Conservation (phyloP, 352 stramenopile species). For the Pythium angustatum region DNA sequence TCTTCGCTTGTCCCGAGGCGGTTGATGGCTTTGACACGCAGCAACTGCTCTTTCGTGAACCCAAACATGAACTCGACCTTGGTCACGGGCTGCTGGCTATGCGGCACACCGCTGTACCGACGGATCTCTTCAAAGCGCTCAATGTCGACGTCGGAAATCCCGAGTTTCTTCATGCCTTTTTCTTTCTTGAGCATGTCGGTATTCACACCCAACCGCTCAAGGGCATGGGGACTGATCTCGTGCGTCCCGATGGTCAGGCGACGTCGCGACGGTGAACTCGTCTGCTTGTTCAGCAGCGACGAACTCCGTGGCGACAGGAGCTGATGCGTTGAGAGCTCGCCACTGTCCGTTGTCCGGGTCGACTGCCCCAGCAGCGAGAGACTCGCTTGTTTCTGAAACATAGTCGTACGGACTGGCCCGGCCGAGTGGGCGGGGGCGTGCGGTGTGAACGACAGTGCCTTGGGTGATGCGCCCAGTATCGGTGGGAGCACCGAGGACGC, state of each 20-base stretch:
- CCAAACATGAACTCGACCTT: conserved; percentile 44
- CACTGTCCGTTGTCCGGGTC: neutral
- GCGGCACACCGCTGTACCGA: conserved; percentile 33
- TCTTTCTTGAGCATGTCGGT: conserved; percentile 43
- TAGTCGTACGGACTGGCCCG: neutral
- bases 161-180: conserved; percentile 52
- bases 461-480: conserved; percentile 14
- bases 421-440: neutral
- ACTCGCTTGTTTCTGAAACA: conserved; percentile 21
- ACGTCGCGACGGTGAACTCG: conserved; percentile 16
- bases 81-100: conserved; percentile 11
- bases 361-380: neutral
- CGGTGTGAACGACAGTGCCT: conserved; percentile 3
- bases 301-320: neutral
- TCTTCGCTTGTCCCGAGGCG: conserved; percentile 38
- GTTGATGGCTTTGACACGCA: conserved; percentile 43
- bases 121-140: conserved; percentile 33
- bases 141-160: conserved; percentile 46
- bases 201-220: conserved; percentile 39
- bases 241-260: conserved; percentile 27
- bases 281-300: conserved; percentile 10
- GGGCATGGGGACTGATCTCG: conserved; percentile 35
- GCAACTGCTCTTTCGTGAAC: conserved; percentile 39
- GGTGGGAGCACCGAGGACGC: conserved; percentile 6
- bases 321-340: neutral